A percentile compares a stretch with the other conserved stretches of the same genome.
These are phyloP conservation scores for Teratosphaeria epicoccoides DNA, from an alignment of 2,329 filamentous ascomycete genomes.

Conservation along the genomic window DNA sequence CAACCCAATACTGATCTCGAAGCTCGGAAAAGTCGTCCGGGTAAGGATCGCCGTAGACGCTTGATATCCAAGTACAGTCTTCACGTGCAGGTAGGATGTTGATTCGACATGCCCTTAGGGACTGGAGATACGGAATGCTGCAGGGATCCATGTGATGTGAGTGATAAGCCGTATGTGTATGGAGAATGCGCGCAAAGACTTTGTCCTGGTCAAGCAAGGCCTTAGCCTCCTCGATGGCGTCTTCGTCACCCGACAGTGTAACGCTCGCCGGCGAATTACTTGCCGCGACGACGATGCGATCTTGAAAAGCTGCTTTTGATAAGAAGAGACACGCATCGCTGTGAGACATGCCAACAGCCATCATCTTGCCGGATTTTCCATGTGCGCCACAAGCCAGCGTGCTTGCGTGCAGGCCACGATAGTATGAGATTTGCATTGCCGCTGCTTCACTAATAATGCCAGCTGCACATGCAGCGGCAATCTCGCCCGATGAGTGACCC, in stretches of 20 bases:
- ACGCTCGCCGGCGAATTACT: not conserved
- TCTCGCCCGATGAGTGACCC: constrained; percentile 26
- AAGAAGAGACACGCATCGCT: not conserved
- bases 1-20: not conserved
- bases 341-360: not conserved
- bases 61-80: not conserved
- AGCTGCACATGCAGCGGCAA: constrained; percentile 23
- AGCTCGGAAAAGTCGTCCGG: not conserved
- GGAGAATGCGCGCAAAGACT: not conserved
- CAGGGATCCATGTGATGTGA: not conserved
- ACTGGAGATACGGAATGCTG: not conserved
- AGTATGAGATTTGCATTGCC: constrained; percentile 15
- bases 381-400: not conserved
- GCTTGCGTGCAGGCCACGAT: constrained; percentile 8
- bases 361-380: not conserved
- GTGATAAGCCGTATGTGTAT: not conserved
- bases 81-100: not conserved
- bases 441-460: constrained; percentile 11
- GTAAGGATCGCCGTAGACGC: not conserved
- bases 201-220: not conserved
- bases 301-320: not conserved
- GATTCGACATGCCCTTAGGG: not conserved
- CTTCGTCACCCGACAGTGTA: not conserved
- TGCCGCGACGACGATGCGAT: not conserved
- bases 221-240: not conserved